Evolutionary conservation across 768 basidiomycete species (phyloP).

Genomic region (Rhizopogon vesiculosus): DNA sequence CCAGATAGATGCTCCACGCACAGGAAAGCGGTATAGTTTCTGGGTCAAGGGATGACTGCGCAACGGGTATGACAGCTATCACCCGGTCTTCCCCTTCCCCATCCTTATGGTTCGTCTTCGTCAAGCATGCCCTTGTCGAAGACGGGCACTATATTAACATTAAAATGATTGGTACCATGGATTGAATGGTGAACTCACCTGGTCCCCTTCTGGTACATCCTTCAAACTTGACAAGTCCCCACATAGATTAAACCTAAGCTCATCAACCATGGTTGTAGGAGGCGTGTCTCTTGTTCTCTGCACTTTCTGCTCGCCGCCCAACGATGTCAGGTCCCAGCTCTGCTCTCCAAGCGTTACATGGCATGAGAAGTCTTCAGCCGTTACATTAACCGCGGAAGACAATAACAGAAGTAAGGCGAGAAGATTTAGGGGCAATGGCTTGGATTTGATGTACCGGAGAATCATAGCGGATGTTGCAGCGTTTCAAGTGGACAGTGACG

Average conservation of each 20-base stretch:
- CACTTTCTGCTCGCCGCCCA: constrained; percentile 48
- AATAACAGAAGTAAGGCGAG: constrained; percentile 16
- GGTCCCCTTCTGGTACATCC: constrained; percentile 51
- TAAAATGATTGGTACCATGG: constrained; percentile 2
- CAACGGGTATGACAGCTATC: constrained; percentile 73
- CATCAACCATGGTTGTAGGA: constrained; percentile 58
- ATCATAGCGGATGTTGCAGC: constrained; percentile 13
- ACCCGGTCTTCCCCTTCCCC: constrained; percentile 55
- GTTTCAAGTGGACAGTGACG: background rate
- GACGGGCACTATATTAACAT: constrained; percentile 48
- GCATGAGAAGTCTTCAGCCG: constrained; percentile 52
- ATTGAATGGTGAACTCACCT: constrained; percentile 43
- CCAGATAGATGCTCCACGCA: constrained; percentile 29
- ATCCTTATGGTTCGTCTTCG: constrained; percentile 56
- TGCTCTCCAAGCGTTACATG: constrained; percentile 30
- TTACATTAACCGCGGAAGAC: constrained; percentile 15
- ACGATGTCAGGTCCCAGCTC: constrained; percentile 57
- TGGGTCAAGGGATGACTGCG: constrained; percentile 30
- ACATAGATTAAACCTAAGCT: constrained; percentile 66
- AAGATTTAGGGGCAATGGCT: background rate
- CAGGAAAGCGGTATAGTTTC: constrained; percentile 26
- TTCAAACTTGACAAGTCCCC: constrained; percentile 45
- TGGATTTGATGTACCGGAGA: constrained; percentile 9
- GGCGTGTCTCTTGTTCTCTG: constrained; percentile 52
- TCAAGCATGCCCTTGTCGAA: constrained; percentile 73